Evolutionary conservation across 441 rosid genomes (phyloP).

Genomic region (Gossypium lobatum): DNA sequence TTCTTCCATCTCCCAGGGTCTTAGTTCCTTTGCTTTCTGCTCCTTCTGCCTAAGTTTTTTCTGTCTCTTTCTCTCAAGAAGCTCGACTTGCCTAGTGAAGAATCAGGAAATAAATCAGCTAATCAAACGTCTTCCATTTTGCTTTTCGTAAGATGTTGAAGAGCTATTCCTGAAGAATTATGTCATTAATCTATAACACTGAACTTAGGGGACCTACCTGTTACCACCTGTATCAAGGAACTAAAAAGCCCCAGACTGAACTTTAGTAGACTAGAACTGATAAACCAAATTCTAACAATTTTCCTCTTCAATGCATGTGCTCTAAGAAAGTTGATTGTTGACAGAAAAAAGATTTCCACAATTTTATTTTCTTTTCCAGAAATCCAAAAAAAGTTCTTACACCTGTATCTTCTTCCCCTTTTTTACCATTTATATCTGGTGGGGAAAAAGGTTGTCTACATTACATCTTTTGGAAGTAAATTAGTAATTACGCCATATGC

Average conservation of each 20-base stretch:
- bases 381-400: neutral
- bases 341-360: neutral
- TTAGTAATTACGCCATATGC: neutral
- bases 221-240: neutral
- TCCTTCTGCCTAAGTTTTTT: slow-evolving; percentile 85
- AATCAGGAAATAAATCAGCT: slow-evolving; percentile 13
- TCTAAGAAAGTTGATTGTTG: neutral
- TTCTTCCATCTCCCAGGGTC: slow-evolving; percentile 33
- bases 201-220: neutral
- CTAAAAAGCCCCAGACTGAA: neutral
- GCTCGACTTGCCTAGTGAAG: slow-evolving; percentile 62
- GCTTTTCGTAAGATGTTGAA: neutral
- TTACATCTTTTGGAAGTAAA: neutral
- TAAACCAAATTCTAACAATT: neutral
- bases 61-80: slow-evolving; percentile 74
- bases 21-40: slow-evolving; percentile 69
- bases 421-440: neutral
- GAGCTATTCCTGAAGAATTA: neutral
- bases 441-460: neutral
- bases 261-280: neutral
- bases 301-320: neutral
- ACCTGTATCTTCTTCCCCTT: too few species aligned
- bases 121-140: neutral
- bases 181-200: neutral
- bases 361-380: neutral